Evolutionary conservation across 768 basidiomycete species (phyloP), one percentile per base, ranked within the genome.

Genomic region (Tremella mesenterica): DNA sequence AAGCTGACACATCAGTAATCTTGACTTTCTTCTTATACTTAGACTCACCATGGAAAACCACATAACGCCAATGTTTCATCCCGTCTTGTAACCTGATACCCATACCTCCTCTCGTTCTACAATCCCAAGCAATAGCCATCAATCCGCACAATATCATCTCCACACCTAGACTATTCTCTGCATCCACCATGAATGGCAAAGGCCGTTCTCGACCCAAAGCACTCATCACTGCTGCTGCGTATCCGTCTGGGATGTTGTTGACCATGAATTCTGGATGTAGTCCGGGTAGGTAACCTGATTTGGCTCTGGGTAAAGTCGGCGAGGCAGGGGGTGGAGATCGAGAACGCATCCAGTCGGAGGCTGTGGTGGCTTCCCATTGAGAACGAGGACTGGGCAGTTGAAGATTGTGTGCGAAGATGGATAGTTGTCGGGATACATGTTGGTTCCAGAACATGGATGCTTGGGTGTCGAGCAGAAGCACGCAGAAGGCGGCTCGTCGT

Each of bases 341-440:
- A 14, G 28, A 23, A 4, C 54, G 26, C 16, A 60, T n/a, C 65
- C 65, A 67, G 29, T 67, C 65, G 13, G 30, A 14, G 9, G 63
- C 53, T 4, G 50, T 57, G 7, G 29, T 8, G 0, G 65, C 65
- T 12, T 67, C 65, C 65, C 65, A 67, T 46, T 67, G 56, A 1
- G 45, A 46, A 31, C 51, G 41, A 13, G 60, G 47, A 54, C 65
- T 61, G 27, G 65, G 62, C 3, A 67, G 54, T 25, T 29, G 50
- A 45, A 67, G 41, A 29, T 64, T 59, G 48, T 67, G 65, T 1
- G 65, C 65, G 38, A 67, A 67, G 30, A 67, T 62, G 10, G 62
- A 64, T 8, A 67, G 50, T 53, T 64, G 63, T 6, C 65, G 52
- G 4, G 60, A 59, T 14, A 58, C 50, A 39, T 67, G 65, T 50